Conservation (phyloP, 2,329 filamentous ascomycete genomes). For the Colletotrichum melonis region DNA sequence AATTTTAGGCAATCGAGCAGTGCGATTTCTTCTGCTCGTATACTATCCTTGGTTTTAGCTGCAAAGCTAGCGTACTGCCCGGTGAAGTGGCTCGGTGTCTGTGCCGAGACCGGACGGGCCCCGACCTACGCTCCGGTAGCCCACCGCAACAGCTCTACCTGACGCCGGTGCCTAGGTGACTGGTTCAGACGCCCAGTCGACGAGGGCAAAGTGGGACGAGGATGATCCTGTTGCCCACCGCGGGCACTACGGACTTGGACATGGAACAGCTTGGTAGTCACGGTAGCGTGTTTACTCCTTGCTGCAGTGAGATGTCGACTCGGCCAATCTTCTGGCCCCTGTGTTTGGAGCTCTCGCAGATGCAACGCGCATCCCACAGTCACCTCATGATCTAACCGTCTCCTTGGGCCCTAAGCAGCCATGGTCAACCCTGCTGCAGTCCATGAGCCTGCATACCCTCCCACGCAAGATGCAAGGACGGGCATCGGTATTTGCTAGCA, state of each 20-base stretch:
- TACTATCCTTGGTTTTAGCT: constrained; percentile 24
- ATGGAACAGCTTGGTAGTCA: constrained; percentile 1
- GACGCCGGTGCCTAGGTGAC: constrained; percentile 25
- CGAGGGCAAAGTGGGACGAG: constrained; percentile 9
- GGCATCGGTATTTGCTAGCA: constrained; percentile 30
- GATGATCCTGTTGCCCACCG: constrained; percentile 9
- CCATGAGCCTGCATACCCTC: not conserved
- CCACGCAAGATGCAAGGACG: constrained; percentile 25
- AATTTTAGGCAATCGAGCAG: not conserved
- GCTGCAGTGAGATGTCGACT: constrained; percentile 9
- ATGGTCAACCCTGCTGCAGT: constrained; percentile 31
- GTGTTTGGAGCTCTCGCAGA: constrained; percentile 31
- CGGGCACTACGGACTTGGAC: not conserved
- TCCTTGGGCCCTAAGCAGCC: constrained; percentile 29
- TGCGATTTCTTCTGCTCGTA: not conserved
- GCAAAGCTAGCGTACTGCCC: constrained; percentile 27
- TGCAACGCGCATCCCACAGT: constrained; percentile 25
- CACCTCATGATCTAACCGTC: constrained; percentile 33
- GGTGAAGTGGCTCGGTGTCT: constrained; percentile 25
- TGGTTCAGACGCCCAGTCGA: constrained; percentile 26
- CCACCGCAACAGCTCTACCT: constrained; percentile 21
- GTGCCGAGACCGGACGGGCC: constrained; percentile 33
- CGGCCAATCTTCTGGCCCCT: constrained; percentile 29
- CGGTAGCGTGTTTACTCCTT: not conserved
- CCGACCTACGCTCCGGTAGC: constrained; percentile 12